phyloP scores from a whole-genome alignment of 306 rosid species.

The Castanea crenata region DNA sequence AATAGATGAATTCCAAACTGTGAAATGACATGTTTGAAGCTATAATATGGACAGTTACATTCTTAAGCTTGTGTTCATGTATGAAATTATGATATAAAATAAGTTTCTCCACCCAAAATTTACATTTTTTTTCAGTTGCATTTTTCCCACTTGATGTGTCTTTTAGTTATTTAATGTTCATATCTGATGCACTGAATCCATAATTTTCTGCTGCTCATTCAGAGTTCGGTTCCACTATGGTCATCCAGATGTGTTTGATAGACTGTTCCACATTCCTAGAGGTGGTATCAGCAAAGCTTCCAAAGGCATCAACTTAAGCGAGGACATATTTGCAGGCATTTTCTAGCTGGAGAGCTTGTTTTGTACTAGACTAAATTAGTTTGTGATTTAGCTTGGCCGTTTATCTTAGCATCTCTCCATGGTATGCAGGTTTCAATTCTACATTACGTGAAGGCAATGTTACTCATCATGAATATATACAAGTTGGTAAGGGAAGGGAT shows the following conservation, averaged over 20 bases:
- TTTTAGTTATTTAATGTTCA: neutral
- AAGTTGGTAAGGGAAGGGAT: conserved; percentile 97
- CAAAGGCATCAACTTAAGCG: conserved; percentile 85
- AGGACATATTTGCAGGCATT: conserved; percentile 98
- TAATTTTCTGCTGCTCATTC: conserved; percentile 40
- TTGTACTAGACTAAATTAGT: neutral
- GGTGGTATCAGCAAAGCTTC: conserved; percentile 99
- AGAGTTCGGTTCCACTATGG: conserved; percentile 99
- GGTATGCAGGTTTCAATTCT: conserved; percentile 77
- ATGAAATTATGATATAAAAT: neutral
- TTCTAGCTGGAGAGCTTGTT: conserved; percentile 4
- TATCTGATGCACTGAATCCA: conserved; percentile 11
- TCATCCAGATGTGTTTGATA: conserved; percentile 95
- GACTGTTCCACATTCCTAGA: conserved; percentile 95
- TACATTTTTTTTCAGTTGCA: neutral
- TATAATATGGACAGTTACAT: neutral
- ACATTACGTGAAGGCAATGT: conserved; percentile 90
- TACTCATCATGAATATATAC: conserved; percentile 96
- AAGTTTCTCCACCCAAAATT: neutral
- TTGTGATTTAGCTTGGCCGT: conserved; percentile 1
- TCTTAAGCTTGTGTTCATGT: neutral
- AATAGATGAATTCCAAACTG: neutral
- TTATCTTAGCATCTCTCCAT: conserved; percentile 3
- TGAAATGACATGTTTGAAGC: neutral
- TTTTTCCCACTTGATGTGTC: neutral